Evolutionary conservation across 2,329 filamentous ascomycete species (phyloP).

Genomic region (Cordyceps pruinosa): DNA sequence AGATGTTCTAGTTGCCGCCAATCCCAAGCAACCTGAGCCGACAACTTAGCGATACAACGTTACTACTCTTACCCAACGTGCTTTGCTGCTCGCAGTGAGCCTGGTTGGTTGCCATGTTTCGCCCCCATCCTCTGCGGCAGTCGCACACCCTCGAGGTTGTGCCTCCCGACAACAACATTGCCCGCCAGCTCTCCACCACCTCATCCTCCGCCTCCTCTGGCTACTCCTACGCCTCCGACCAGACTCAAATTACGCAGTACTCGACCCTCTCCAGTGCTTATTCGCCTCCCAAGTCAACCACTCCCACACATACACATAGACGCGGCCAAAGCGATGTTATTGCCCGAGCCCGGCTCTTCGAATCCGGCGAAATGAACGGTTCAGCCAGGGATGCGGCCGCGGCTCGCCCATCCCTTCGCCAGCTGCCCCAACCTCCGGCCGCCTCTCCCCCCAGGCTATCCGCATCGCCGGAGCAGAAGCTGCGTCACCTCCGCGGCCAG

Average conservation of each 20-base stretch:
- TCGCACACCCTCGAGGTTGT: constrained; percentile 43
- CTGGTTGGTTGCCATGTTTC: constrained; percentile 28
- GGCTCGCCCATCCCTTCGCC: constrained; percentile 69
- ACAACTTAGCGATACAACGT: constrained; percentile 16
- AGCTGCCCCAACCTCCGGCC: constrained; percentile 60
- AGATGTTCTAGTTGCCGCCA: constrained; percentile 13
- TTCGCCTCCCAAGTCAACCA: constrained; percentile 27
- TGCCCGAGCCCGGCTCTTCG: constrained; percentile 45
- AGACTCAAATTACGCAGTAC: constrained; percentile 54
- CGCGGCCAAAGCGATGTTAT: constrained; percentile 68
- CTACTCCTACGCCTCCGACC: constrained; percentile 55
- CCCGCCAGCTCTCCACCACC: constrained; percentile 61
- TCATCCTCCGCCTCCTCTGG: constrained; percentile 65
- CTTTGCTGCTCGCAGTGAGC: background rate
- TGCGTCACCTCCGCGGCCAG: constrained; percentile 43
- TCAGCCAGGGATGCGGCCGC: constrained; percentile 47
- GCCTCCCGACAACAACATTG: constrained; percentile 34
- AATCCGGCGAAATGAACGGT: constrained; percentile 36
- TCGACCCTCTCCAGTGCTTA: constrained; percentile 63
- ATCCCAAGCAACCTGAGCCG: constrained; percentile 13
- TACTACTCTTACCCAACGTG: constrained; percentile 35
- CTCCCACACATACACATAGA: constrained; percentile 45
- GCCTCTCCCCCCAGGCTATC: constrained; percentile 28
- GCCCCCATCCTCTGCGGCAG: constrained; percentile 51
- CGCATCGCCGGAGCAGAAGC: constrained; percentile 29